These are phyloP conservation scores for Leishmania aethiopica DNA, from an alignment of 208 protist species.

Conservation along the genomic window DNA sequence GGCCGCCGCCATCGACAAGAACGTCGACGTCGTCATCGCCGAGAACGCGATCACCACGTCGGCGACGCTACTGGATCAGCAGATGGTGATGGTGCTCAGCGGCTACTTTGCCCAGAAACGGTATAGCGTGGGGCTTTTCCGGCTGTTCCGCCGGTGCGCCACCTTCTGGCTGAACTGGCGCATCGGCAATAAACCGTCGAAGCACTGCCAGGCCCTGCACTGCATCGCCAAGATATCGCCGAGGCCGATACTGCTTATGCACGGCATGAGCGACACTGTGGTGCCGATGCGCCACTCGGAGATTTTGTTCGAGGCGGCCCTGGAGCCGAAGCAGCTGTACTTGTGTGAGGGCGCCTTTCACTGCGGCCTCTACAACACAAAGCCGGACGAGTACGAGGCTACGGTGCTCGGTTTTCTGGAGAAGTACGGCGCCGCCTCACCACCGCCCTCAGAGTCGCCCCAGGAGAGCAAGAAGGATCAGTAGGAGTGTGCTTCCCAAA, in stretches of 20 bases:
- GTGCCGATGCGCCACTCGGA: conserved; percentile 85
- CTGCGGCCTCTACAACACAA: conserved; percentile 90
- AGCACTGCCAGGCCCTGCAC: conserved; percentile 86
- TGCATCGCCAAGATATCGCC: conserved; percentile 78
- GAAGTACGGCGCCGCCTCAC: conserved; percentile 32
- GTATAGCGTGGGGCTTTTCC: conserved; percentile 69
- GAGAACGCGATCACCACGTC: conserved; percentile 91
- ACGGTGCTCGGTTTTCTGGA: conserved; percentile 67
- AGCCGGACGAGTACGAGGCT: conserved; percentile 78
- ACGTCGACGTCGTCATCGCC: conserved; percentile 87
- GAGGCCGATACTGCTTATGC: conserved; percentile 88
- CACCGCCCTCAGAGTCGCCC: neutral
- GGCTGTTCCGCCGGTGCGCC: conserved; percentile 58
- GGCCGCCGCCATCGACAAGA: conserved; percentile 85
- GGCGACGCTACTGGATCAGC: conserved; percentile 79
- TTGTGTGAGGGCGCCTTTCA: conserved; percentile 85
- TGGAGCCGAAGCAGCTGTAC: conserved; percentile 89
- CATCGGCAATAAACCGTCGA: conserved; percentile 85
- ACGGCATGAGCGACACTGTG: conserved; percentile 87
- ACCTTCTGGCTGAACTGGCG: conserved; percentile 87
- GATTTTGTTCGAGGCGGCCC: conserved; percentile 75
- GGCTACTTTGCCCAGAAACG: conserved; percentile 72
- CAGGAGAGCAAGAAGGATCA: conserved; percentile 14
- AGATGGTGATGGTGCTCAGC: conserved; percentile 66
- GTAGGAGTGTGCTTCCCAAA: neutral